phyloP scores from a whole-genome alignment of 2,329 filamentous ascomycete species.

The Apiospora marii region DNA sequence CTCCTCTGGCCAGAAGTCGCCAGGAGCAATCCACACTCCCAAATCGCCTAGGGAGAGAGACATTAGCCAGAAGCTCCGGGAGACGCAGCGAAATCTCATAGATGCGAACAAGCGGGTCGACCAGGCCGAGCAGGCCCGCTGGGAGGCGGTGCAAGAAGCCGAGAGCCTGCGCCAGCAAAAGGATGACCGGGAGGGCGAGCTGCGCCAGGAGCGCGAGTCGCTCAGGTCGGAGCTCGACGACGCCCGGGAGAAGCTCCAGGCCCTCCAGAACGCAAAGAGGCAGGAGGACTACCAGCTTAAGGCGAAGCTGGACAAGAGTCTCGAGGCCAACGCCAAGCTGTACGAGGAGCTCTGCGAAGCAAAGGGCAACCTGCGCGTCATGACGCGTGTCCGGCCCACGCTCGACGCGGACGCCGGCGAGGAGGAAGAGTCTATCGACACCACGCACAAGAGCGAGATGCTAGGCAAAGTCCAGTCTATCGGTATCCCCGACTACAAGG shows the following conservation, averaged over 20 bases:
- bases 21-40: not conserved
- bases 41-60: not conserved
- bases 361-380: constrained; percentile 26
- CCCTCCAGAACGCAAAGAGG: not conserved
- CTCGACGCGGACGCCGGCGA: constrained; percentile 5
- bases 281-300: not conserved
- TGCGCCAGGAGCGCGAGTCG: not conserved
- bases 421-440: constrained; percentile 2
- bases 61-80: not conserved
- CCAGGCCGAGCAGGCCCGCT: not conserved
- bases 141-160: not conserved
- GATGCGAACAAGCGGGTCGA: not conserved
- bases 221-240: not conserved
- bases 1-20: too few relatives aligned
- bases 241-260: not conserved
- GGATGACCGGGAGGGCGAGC: not conserved
- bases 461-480: constrained; percentile 7
- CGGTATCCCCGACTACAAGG: not conserved
- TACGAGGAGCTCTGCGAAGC: constrained; percentile 23
- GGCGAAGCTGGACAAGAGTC: not conserved
- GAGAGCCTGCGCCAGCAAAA: not conserved
- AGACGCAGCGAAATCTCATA: not conserved
- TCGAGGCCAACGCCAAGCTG: constrained; percentile 11
- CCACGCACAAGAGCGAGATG: not conserved
- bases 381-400: constrained; percentile 24